These are phyloP conservation scores for Auriculariales sp. DNA, from an alignment of 768 basidiomycete genomes.

Conservation along the genomic window DNA sequence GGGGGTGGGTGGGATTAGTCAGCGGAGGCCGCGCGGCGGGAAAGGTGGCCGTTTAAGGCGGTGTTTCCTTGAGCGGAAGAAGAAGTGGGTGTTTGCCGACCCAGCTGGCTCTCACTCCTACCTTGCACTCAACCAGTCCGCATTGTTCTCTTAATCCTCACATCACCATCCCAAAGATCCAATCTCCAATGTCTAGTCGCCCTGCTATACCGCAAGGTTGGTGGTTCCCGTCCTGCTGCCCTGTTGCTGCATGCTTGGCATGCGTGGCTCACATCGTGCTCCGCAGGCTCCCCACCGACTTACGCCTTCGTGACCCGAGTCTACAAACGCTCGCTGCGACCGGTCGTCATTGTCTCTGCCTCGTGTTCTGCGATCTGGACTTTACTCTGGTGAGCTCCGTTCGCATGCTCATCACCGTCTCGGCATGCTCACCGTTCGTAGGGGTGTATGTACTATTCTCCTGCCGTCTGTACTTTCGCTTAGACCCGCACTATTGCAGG, in stretches of 20 bases:
- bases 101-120: too few species aligned
- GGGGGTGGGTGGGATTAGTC: too few species aligned
- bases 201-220: not conserved
- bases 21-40: too few species aligned
- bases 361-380: slow-evolving; percentile 42
- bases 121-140: too few species aligned
- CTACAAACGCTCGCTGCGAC: slow-evolving; percentile 44
- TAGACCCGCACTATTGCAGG: slow-evolving; percentile 21
- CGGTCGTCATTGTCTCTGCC: slow-evolving; percentile 32
- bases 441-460: not conserved
- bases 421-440: not conserved
- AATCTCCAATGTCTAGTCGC: not conserved
- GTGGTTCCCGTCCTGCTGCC: too few species aligned
- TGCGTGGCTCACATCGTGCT: not conserved
- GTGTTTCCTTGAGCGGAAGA: too few species aligned
- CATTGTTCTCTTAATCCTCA: too few species aligned
- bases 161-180: too few species aligned
- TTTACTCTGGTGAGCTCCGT: slow-evolving; percentile 40
- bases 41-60: too few species aligned
- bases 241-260: not conserved
- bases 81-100: too few species aligned
- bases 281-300: slow-evolving; percentile 34
- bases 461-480: not conserved
- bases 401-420: not conserved
- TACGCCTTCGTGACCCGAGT: slow-evolving; percentile 45